These are phyloP conservation scores for Seiridium unicorne DNA, from an alignment of 2,329 filamentous ascomycete species.

Conservation along the genomic window DNA sequence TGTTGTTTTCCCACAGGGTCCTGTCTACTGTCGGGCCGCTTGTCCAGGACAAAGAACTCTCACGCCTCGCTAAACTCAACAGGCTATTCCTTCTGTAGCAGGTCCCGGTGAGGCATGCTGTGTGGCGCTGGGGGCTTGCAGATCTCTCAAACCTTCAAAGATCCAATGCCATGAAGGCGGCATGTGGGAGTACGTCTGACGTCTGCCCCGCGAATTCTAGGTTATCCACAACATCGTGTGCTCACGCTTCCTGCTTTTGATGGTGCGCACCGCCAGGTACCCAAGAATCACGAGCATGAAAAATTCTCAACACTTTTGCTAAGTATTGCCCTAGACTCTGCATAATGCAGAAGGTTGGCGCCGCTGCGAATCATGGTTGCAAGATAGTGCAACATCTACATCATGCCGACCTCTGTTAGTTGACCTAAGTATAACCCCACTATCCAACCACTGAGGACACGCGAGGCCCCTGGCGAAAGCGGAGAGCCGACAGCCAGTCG, in stretches of 20 bases:
- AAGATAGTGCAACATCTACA: background rate
- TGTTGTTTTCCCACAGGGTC: background rate
- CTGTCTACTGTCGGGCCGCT: background rate
- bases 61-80: background rate
- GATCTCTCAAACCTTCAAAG: background rate
- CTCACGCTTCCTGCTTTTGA: no score
- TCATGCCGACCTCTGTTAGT: no score
- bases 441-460: background rate
- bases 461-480: background rate
- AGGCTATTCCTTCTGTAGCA: conserved; percentile 5
- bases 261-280: no score
- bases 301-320: background rate
- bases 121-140: conserved; percentile 7
- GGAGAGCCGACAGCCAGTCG: conserved; percentile 6
- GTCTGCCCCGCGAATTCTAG: no score
- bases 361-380: background rate
- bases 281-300: no score
- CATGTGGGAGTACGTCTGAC: no score
- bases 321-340: background rate
- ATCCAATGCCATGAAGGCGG: no score
- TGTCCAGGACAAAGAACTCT: background rate
- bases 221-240: no score
- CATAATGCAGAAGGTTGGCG: conserved; percentile 2
- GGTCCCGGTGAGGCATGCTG: background rate
- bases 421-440: background rate